Evolutionary conservation across 345 rosid species (phyloP).

Genomic region (Leavenworthia alabamica): DNA sequence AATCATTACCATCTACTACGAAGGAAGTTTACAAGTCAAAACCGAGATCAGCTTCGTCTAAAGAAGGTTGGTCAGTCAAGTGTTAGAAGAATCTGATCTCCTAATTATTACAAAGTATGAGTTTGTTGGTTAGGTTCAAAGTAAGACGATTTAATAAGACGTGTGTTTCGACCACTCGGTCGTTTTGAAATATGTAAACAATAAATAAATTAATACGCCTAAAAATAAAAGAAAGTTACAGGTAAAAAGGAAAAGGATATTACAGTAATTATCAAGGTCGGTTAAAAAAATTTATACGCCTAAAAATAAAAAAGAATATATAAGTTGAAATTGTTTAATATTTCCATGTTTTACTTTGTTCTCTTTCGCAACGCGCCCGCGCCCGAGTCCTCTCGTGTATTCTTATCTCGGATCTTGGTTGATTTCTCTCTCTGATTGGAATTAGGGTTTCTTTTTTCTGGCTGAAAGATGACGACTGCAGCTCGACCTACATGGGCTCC

Average conservation of each 20-base stretch:
- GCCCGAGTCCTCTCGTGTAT: constrained; percentile 2
- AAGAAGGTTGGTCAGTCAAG: constrained; percentile 52
- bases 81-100: constrained; percentile 42
- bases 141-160: constrained; percentile 35
- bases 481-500: constrained; percentile 99
- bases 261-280: not conserved
- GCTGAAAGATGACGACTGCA: constrained; percentile 71
- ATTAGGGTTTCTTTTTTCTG: constrained; percentile 15
- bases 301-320: not conserved
- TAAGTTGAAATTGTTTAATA: not conserved
- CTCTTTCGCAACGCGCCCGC: not conserved
- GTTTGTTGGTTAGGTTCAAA: constrained; percentile 48
- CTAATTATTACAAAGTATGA: too few species aligned
- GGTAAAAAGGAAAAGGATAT: not conserved
- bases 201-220: too few species aligned
- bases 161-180: not conserved
- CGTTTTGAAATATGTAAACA: not conserved
- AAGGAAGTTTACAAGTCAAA: constrained; percentile 52
- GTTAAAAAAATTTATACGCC: not conserved
- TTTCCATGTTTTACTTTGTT: not conserved
- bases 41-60: constrained; percentile 27
- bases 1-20: constrained; percentile 41
- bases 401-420: constrained; percentile 16
- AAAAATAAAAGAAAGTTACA: too few species aligned
- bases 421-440: not conserved